phyloP scores from a whole-genome alignment of 148 eudicot species.

The Polygonum maritimum region DNA sequence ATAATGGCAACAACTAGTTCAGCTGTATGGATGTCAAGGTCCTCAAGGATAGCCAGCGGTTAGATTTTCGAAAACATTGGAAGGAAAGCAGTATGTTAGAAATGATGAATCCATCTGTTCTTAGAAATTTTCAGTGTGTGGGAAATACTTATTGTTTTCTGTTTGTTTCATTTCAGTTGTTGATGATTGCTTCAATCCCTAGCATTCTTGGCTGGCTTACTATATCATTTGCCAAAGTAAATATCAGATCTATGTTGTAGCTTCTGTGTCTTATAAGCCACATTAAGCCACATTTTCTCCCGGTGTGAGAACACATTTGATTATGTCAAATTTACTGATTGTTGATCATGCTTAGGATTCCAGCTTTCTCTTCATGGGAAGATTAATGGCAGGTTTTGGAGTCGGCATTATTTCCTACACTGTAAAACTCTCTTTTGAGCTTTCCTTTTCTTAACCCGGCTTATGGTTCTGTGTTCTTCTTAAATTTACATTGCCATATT shows the following conservation, averaged over 20 bases:
- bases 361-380: conserved; percentile 85
- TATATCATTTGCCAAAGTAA: conserved; percentile 50
- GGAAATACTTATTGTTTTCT: background rate
- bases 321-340: background rate
- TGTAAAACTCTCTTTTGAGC: conserved; percentile 26
- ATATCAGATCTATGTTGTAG: background rate
- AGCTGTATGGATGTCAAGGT: background rate
- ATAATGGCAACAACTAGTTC: background rate
- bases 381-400: conserved; percentile 86
- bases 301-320: background rate
- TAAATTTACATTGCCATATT: background rate
- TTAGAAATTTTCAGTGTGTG: background rate
- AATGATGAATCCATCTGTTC: background rate
- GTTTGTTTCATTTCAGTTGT: conserved; percentile 27
- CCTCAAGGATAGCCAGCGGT: conserved; percentile 69
- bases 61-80: conserved; percentile 82
- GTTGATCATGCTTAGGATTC: conserved; percentile 39
- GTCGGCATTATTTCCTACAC: conserved; percentile 86
- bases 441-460: background rate
- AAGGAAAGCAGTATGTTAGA: conserved; percentile 61
- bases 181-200: conserved; percentile 61
- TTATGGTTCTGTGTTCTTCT: background rate
- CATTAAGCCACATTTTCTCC: background rate
- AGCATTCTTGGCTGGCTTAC: conserved; percentile 55
- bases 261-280: background rate